A percentile compares a stretch with the other conserved stretches of the same genome.
These are phyloP conservation scores for Acorus gramineus DNA, from an alignment of 106 monocot species.

Conservation along the genomic window DNA sequence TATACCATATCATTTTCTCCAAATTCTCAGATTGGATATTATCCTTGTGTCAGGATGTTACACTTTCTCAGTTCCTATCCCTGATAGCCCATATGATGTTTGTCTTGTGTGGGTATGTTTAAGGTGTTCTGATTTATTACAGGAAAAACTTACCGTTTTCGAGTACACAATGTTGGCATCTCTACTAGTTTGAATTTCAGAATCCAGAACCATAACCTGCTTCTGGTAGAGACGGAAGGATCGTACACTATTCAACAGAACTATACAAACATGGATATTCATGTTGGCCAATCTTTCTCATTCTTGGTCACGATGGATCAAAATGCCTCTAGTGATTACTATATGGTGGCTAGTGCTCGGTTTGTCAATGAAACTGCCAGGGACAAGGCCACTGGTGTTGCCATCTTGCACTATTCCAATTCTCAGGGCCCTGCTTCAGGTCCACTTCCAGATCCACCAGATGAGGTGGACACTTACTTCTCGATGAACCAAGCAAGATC, in stretches of 20 bases:
- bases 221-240: constrained; percentile 96
- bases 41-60: not conserved
- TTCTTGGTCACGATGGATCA: constrained; percentile 98
- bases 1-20: too few relatives aligned
- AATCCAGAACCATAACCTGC: constrained; percentile 88
- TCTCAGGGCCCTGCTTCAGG: constrained; percentile 77
- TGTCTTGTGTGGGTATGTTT: not conserved
- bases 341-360: constrained; percentile 81
- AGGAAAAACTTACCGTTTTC: constrained; percentile 83
- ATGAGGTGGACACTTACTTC: constrained; percentile 59
- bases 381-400: constrained; percentile 66
- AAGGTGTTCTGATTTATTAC: not conserved
- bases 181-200: constrained; percentile 86
- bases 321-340: constrained; percentile 76
- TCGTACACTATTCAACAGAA: constrained; percentile 89
- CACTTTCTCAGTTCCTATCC: not conserved
- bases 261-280: constrained; percentile 91
- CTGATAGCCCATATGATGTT: too few relatives aligned
- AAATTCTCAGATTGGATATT: too few relatives aligned
- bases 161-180: constrained; percentile 88
- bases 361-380: constrained; percentile 37
- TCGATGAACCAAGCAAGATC: constrained; percentile 96
- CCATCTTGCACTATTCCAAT: constrained; percentile 88
- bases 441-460: constrained; percentile 78
- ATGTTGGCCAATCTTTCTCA: constrained; percentile 94